Evolutionary conservation across 371 early-diverging fungal species (phyloP).

Genomic region (Apophysomyces variabilis): DNA sequence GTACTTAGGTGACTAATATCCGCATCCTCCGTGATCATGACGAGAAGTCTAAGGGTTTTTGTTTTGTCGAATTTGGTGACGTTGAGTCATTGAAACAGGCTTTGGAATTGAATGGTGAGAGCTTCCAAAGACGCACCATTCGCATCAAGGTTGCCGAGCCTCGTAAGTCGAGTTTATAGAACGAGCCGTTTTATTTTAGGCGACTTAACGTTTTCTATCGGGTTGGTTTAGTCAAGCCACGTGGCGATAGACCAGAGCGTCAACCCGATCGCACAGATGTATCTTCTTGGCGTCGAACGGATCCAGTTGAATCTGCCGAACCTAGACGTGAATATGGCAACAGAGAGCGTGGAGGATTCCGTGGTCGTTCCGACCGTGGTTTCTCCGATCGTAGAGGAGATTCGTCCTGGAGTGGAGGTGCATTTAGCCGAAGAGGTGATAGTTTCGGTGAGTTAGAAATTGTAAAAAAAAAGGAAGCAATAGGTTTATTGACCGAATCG

Average conservation of each 20-base stretch:
- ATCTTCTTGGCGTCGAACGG: slow-evolving; percentile 56
- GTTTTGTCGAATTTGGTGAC: slow-evolving; percentile 92
- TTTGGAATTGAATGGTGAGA: slow-evolving; percentile 68
- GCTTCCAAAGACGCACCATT: slow-evolving; percentile 71
- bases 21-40: slow-evolving; percentile 77
- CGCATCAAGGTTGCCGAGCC: slow-evolving; percentile 89
- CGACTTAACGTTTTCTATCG: background rate
- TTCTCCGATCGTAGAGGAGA: slow-evolving; percentile 52
- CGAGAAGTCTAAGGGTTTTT: slow-evolving; percentile 88
- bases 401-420: slow-evolving; percentile 61
- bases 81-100: slow-evolving; percentile 82
- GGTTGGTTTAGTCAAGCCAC: slow-evolving; percentile 35
- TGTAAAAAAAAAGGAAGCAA: slow-evolving; percentile 3
- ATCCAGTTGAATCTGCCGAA: slow-evolving; percentile 48
- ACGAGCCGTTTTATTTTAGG: background rate
- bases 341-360: slow-evolving; percentile 50
- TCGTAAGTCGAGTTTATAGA: slow-evolving; percentile 54
- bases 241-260: slow-evolving; percentile 37
- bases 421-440: slow-evolving; percentile 27
- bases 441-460: background rate
- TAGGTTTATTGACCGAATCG: background rate
- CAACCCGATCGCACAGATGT: slow-evolving; percentile 55
- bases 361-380: slow-evolving; percentile 32
- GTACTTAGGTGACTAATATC: slow-evolving; percentile 58
- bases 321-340: slow-evolving; percentile 49